A percentile compares a stretch with the other conserved stretches of the same genome.
Conservation (phyloP, 1,284 basidiomycete genomes). For the Gymnopus androsaceus region DNA sequence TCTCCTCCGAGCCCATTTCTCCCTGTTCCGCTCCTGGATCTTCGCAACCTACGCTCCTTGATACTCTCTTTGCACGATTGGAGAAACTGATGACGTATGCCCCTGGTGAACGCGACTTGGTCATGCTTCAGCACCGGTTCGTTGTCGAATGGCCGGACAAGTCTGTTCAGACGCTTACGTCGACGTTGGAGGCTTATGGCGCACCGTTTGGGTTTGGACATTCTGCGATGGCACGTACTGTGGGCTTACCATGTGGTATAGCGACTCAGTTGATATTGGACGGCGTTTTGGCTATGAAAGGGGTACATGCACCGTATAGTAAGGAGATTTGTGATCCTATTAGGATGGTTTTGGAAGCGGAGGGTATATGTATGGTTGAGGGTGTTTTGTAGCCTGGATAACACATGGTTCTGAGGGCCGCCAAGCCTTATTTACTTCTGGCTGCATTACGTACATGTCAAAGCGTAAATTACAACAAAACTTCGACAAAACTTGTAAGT, state of each 20-base stretch:
- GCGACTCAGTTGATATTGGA: slow-evolving; percentile 85
- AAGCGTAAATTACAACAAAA: no score
- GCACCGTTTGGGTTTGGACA: slow-evolving; percentile 65
- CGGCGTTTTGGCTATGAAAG: slow-evolving; percentile 75
- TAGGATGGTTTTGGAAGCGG: slow-evolving; percentile 74
- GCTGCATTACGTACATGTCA: no score
- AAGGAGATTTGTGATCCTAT: slow-evolving; percentile 87
- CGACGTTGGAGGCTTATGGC: slow-evolving; percentile 92
- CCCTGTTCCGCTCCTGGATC: slow-evolving; percentile 50
- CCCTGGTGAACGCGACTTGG: slow-evolving; percentile 89
- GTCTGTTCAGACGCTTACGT: slow-evolving; percentile 82
- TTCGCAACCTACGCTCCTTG: slow-evolving; percentile 68
- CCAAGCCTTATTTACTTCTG: no score
- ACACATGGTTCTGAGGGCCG: no score
- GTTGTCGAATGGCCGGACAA: slow-evolving; percentile 87
- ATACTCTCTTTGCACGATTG: slow-evolving; percentile 90
- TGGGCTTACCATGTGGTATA: slow-evolving; percentile 94
- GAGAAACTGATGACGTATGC: slow-evolving; percentile 94
- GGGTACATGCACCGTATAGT: slow-evolving; percentile 88
- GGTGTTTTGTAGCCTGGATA: slow-evolving; percentile 64
- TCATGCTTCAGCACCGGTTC: slow-evolving; percentile 98
- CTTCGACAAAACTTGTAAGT: no score
- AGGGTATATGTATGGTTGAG: slow-evolving; percentile 84
- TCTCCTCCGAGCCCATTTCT: slow-evolving; percentile 70
- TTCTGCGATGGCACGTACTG: slow-evolving; percentile 92